phyloP scores from a whole-genome alignment of 2,329 filamentous ascomycete species.

The Cladosporium sp. region DNA sequence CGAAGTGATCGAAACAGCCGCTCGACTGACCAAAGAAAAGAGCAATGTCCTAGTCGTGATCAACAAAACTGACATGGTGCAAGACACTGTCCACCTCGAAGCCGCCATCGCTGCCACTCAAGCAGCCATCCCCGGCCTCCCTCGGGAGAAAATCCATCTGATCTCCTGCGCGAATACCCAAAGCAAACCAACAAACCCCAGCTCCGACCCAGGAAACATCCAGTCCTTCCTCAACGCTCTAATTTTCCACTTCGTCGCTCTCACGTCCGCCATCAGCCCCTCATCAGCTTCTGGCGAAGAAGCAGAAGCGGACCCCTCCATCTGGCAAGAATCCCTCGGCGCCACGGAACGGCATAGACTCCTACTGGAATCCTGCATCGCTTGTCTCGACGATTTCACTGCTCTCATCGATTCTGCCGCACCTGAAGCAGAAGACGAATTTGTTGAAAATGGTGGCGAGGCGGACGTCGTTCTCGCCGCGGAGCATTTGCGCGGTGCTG shows the following conservation, averaged over 20 bases:
- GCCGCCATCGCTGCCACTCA: constrained; percentile 29
- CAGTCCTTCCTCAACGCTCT: constrained; percentile 65
- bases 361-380: constrained; percentile 69
- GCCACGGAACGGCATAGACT: constrained; percentile 86
- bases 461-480: constrained; percentile 86
- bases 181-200: constrained; percentile 44
- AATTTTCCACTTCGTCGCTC: constrained; percentile 60
- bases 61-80: constrained; percentile 57
- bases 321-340: constrained; percentile 79
- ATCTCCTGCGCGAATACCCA: constrained; percentile 60
- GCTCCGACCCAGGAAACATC: constrained; percentile 60
- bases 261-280: constrained; percentile 55
- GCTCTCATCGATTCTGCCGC: constrained; percentile 26
- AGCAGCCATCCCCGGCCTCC: constrained; percentile 40
- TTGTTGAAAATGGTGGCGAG: constrained; percentile 38
- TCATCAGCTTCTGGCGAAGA: constrained; percentile 25
- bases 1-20: constrained; percentile 54
- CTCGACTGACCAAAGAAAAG: constrained; percentile 45
- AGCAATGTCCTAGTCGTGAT: constrained; percentile 56
- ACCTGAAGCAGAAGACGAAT: constrained; percentile 9
- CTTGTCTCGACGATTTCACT: constrained; percentile 66
- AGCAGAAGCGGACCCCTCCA: constrained; percentile 51
- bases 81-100: constrained; percentile 28
- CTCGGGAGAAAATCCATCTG: constrained; percentile 47
- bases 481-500: constrained; percentile 79